These are phyloP conservation scores for Osmanthus fragrans DNA, from an alignment of 257 asterid species.

Conservation along the genomic window DNA sequence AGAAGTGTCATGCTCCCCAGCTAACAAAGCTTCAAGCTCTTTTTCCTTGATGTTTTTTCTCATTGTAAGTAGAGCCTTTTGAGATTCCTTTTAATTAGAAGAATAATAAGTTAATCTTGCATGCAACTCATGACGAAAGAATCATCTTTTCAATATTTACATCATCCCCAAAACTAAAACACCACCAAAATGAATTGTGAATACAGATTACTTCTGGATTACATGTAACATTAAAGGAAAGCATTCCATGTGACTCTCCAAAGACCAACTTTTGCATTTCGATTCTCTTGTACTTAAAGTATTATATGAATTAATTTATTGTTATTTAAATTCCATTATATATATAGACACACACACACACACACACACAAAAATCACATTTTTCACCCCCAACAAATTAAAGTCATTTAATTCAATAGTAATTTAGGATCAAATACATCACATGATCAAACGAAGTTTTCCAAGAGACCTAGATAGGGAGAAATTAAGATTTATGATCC, in stretches of 20 bases:
- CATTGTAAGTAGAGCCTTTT: constrained; percentile 63
- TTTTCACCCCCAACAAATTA: background rate
- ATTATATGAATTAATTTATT: constrained; percentile 1
- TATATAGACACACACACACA: too few relatives aligned
- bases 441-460: too few relatives aligned
- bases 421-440: too few relatives aligned
- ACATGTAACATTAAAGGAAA: background rate
- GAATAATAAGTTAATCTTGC: background rate
- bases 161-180: background rate
- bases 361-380: background rate
- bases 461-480: too few relatives aligned
- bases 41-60: constrained; percentile 74
- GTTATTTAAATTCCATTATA: background rate
- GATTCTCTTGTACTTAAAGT: background rate
- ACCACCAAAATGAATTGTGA: background rate
- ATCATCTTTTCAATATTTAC: background rate
- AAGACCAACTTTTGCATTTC: background rate
- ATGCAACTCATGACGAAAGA: constrained; percentile 5
- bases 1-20: constrained; percentile 86
- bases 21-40: constrained; percentile 86
- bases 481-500: background rate
- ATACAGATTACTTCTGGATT: background rate
- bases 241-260: background rate
- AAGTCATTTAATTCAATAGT: too few relatives aligned
- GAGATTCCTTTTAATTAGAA: constrained; percentile 61